Evolutionary conservation across 352 stramenopile genomes (phyloP).

Genomic region (Phytophthora pisi): DNA sequence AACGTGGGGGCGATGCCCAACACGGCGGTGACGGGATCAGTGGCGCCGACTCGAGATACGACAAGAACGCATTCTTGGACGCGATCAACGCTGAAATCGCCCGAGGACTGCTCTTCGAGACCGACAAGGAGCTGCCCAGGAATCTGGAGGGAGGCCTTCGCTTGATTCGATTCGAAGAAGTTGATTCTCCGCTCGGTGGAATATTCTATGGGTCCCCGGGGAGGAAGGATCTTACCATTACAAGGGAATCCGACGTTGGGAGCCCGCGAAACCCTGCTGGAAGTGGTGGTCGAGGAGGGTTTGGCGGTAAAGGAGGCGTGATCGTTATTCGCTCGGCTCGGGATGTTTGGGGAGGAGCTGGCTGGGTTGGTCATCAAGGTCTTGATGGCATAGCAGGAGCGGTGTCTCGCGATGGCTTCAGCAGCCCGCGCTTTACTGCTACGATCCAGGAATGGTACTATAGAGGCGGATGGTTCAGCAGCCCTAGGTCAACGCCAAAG

Average conservation of each 20-base stretch:
- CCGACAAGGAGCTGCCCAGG: background rate
- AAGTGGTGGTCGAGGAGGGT: background rate
- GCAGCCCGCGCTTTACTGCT: conserved; percentile 14
- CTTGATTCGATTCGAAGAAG: background rate
- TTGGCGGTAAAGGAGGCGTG: background rate
- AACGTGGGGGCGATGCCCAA: background rate
- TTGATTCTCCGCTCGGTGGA: background rate
- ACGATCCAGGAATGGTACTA: conserved; percentile 24
- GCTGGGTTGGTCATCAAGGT: background rate
- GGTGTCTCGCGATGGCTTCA: conserved; percentile 9
- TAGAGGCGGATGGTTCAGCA: conserved; percentile 6
- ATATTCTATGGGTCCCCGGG: background rate
- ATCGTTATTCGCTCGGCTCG: background rate
- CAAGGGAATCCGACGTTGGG: background rate
- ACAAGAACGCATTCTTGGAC: background rate
- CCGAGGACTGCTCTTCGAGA: background rate
- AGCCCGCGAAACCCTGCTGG: conserved; percentile 2
- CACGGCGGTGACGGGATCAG: background rate
- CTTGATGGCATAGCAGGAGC: conserved; percentile 7
- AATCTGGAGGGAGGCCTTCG: background rate
- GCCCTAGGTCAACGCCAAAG: background rate
- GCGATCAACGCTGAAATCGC: background rate
- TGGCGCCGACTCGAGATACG: background rate
- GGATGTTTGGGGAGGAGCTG: conserved; percentile 5
- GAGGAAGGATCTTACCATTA: background rate